Base-by-base conservation (phyloP, 306 rosid species). In the Dryas drummondii region DNA sequence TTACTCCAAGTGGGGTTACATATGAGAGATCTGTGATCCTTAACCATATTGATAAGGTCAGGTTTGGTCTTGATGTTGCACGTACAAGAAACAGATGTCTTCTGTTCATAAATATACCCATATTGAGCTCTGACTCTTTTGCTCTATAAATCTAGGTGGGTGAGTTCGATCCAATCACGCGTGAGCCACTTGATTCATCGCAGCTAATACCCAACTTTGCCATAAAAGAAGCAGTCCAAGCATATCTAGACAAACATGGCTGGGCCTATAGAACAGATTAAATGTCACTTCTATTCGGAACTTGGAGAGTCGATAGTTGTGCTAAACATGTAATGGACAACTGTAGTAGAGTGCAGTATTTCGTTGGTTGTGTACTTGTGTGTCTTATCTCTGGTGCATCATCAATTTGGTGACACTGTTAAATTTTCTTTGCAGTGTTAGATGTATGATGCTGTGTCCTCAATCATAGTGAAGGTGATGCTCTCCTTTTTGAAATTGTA, bases 11-110 rank as follows among this genome's bases (percentile, higher is more conserved):
- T 48, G 99, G 99, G 61, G 82, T 83, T 71, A 86, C 99, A 9
- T 96, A 96, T 27, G 98, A 96, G 84, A 91, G 97, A 73, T 89
- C 96, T 10, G 91, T 89, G 83, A 92, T 96, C 82, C 87, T 90
- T 71, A 87, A 96, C 55, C 99, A 96, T 82, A 89, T 96, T 78
- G 40, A 78, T 55, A 90, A 89, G 96, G 99, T 96, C 80, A 78
- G n/a, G 6, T 80, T 78, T 56, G 61, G 76, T 77, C 56, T 72
- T 55, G 15, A 32, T 63, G 26, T 70, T 78, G 58, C 71, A 46
- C 64, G 47, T 68, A 62, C 66, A 15, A 1, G 37, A 5, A 57
- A 63, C 52, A 9, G 26, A 53, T 19, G 49, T 37, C 67, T 51
- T 41, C 26, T 19, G 11, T 75, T 61, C 49, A 15, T n/a, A 9